Conservation (phyloP, 768 basidiomycete species). For the Termitomyces sp. region DNA sequence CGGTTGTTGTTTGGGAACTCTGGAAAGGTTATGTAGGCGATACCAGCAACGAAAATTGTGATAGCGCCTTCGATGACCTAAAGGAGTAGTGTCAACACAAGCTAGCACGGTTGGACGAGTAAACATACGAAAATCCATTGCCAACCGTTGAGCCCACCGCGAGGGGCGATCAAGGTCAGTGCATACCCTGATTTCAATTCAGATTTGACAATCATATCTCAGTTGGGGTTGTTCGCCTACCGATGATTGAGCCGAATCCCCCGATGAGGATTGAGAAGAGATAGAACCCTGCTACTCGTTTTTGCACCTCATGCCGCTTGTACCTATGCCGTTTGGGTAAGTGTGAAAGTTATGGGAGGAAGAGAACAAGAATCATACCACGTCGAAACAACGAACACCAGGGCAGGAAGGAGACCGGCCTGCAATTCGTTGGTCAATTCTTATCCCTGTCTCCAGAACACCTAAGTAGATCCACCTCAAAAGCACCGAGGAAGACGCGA, state of each 20-base stretch:
- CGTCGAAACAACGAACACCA: neutral
- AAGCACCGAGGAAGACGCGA: constrained; percentile 36
- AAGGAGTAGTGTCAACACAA: neutral
- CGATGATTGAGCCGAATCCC: constrained; percentile 25
- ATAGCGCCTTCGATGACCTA: constrained; percentile 24
- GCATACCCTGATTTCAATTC: constrained; percentile 10
- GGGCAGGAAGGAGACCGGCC: neutral
- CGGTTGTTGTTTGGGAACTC: constrained; percentile 24
- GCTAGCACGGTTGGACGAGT: neutral
- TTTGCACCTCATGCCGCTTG: constrained; percentile 40
- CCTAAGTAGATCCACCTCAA: no score
- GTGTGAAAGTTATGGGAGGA: neutral
- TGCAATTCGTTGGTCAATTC: neutral
- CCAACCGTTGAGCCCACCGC: constrained; percentile 19
- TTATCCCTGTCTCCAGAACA: no score
- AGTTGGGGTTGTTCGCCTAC: neutral
- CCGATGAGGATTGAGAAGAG: constrained; percentile 26
- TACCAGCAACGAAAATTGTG: constrained; percentile 18
- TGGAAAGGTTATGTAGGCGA: constrained; percentile 20
- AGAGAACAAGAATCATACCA: constrained; percentile 3
- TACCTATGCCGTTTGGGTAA: constrained; percentile 19
- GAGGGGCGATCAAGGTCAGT: constrained; percentile 12
- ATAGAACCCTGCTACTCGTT: constrained; percentile 30
- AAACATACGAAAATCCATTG: constrained; percentile 25
- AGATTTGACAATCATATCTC: neutral